A percentile compares a stretch with the other conserved stretches of the same genome.
Conservation (phyloP, 768 basidiomycete species). For the Lactarius psammicola region DNA sequence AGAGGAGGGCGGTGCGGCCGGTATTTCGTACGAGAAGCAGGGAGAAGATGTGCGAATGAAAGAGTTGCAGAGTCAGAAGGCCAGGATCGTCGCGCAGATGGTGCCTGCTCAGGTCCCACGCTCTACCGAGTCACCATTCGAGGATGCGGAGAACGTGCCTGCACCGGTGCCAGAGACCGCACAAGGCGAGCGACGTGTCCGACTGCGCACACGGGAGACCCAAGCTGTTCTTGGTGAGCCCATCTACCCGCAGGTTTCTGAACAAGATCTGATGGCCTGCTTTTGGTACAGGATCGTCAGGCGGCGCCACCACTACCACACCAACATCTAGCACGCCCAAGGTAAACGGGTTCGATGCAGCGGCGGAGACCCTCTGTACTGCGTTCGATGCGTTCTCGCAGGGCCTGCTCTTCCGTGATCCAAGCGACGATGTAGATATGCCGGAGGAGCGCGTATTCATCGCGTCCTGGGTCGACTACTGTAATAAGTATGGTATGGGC, state of each 20-base stretch:
- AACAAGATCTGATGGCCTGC: neutral
- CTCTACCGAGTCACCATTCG: constrained; percentile 29
- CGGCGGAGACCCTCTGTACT: constrained; percentile 46
- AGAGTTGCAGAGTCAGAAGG: constrained; percentile 88
- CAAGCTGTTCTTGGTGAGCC: constrained; percentile 8
- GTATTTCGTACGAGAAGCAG: constrained; percentile 29
- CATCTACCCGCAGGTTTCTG: too few relatives aligned
- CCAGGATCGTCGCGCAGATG: constrained; percentile 93
- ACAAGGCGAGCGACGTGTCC: constrained; percentile 12
- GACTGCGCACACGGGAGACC: constrained; percentile 18
- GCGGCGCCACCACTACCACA: constrained; percentile 31
- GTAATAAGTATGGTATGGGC: constrained; percentile 99
- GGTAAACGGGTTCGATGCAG: constrained; percentile 66
- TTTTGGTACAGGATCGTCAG: constrained; percentile 7
- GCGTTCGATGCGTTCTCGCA: constrained; percentile 69
- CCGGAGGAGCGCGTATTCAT: constrained; percentile 83
- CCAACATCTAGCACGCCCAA: constrained; percentile 34
- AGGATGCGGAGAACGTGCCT: constrained; percentile 40
- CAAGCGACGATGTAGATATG: constrained; percentile 50
- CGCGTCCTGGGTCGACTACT: constrained; percentile 98
- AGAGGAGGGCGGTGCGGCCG: constrained; percentile 38
- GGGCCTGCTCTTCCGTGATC: constrained; percentile 67
- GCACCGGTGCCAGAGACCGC: constrained; percentile 25
- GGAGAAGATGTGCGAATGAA: constrained; percentile 52
- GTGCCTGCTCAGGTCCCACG: constrained; percentile 51